Base-by-base conservation (phyloP, 257 asterid species). In the Forsythia suspensa region DNA sequence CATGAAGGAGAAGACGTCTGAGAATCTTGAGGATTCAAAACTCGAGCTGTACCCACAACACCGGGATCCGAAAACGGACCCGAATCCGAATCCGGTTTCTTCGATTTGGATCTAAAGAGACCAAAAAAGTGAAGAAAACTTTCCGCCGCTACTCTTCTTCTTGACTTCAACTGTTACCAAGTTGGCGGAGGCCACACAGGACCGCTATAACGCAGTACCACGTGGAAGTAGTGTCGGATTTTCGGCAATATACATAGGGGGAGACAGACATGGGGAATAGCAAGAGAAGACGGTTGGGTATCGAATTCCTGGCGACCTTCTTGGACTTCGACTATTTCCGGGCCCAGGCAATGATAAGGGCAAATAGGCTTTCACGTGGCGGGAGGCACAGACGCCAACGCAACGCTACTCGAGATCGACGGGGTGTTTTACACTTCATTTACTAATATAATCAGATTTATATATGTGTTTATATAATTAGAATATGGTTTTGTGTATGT, bases 381-480 rank as follows among this genome's bases (percentile, higher is more conserved):
- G 93, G 75, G 99, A 74, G 81, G 97, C 96, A 87, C 98, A 94
- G 51, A 94, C 97, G 77, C 98, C 98, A 74, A 73, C 82, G 83
- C 84, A n/a, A n/a, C 37, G 92, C 97, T 86, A 39, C 93, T 92
- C n/a, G 61, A 71, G 52, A 51, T 94, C 98, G 52, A 75, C 72
- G 16, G 80, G 76, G 81, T 94, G 98, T 65, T 89, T 83, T 87
- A 82, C 98, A 94, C 96, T 86, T 91, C 97, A 90, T 94, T 80
- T 70, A 63, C 52, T 41, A 29, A 10, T 37, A 13, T 42, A n/a
- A 20, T 12, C 11, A 4, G 10, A 4, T 21, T 24, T 3, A 0
- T 37, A 69, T 8, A 38, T 4, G 3, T 20, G 3, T n/a, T n/a
- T n/a, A n/a, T n/a, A n/a, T n/a, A n/a, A n/a, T n/a, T n/a, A n/a